phyloP scores from a whole-genome alignment of 2,329 filamentous ascomycete species.

The Graphilbum sp. region DNA sequence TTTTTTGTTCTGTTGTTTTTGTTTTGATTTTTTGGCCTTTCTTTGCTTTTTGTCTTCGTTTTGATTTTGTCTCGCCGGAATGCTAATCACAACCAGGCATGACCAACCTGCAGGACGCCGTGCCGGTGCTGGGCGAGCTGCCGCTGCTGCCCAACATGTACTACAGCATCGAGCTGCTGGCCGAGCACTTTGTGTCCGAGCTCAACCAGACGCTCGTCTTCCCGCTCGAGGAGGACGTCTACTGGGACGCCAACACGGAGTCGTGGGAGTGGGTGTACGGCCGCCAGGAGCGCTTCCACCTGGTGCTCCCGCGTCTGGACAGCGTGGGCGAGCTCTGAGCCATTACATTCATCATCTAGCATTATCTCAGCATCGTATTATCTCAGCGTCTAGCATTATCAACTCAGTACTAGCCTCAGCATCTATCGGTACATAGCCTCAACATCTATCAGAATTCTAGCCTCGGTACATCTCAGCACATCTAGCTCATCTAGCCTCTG shows the following conservation, averaged over 20 bases:
- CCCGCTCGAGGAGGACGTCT: constrained; percentile 33
- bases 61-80: not conserved
- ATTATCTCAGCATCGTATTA: no score
- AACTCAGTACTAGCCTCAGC: no score
- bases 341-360: no score
- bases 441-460: no score
- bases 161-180: constrained; percentile 33
- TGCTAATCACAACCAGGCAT: constrained; percentile 20
- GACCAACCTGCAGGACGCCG: constrained; percentile 31
- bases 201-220: constrained; percentile 26
- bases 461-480: no score
- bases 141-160: constrained; percentile 27
- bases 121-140: constrained; percentile 28
- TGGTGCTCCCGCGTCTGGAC: constrained; percentile 3
- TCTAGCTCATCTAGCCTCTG: no score
- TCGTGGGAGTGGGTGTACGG: constrained; percentile 33
- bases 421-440: no score
- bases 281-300: constrained; percentile 27
- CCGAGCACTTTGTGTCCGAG: constrained; percentile 29
- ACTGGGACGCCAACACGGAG: constrained; percentile 21
- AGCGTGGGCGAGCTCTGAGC: not conserved
- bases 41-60: not conserved
- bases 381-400: no score
- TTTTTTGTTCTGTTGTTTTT: no score
- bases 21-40: no score